These are phyloP conservation scores for Dioszegia crocea DNA, from an alignment of 768 basidiomycete species.

Conservation along the genomic window DNA sequence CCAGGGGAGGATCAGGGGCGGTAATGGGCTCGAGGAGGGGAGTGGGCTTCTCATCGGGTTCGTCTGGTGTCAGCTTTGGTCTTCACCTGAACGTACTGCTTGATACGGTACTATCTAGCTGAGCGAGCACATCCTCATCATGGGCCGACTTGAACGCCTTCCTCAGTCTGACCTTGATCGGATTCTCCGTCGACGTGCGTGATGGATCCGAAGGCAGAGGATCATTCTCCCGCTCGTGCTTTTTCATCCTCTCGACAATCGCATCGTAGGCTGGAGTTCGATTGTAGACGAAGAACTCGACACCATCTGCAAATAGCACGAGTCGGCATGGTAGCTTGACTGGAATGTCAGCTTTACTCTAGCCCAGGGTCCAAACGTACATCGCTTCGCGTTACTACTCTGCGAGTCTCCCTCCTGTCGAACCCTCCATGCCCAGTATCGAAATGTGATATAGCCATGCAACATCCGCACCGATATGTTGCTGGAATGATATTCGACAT, in stretches of 20 bases:
- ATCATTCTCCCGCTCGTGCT: conserved; percentile 49
- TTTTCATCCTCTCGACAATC: conserved; percentile 70
- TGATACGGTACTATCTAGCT: conserved; percentile 1
- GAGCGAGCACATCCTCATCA: conserved; percentile 9
- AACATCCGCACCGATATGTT: conserved; percentile 82
- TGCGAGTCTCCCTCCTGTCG: conserved; percentile 57
- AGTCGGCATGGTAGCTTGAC: conserved; percentile 66
- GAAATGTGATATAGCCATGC: conserved; percentile 82
- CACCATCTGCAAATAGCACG: conserved; percentile 71
- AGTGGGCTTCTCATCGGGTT: conserved; percentile 10
- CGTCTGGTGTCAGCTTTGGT: background rate
- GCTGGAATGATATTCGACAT: conserved; percentile 82
- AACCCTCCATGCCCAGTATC: conserved; percentile 84
- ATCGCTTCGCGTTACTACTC: conserved; percentile 22
- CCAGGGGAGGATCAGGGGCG: conserved; percentile 12
- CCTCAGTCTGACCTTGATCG: background rate
- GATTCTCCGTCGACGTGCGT: background rate
- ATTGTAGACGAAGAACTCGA: conserved; percentile 93
- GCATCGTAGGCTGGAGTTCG: conserved; percentile 80
- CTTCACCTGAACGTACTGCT: conserved; percentile 11
- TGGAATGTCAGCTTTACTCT: conserved; percentile 11
- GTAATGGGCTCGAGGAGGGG: conserved; percentile 12
- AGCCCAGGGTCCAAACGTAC: conserved; percentile 12
- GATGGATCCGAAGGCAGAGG: background rate
- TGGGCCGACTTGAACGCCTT: background rate